phyloP scores from a whole-genome alignment of 2,329 filamentous ascomycete species.

The Lecanicillium sp. region DNA sequence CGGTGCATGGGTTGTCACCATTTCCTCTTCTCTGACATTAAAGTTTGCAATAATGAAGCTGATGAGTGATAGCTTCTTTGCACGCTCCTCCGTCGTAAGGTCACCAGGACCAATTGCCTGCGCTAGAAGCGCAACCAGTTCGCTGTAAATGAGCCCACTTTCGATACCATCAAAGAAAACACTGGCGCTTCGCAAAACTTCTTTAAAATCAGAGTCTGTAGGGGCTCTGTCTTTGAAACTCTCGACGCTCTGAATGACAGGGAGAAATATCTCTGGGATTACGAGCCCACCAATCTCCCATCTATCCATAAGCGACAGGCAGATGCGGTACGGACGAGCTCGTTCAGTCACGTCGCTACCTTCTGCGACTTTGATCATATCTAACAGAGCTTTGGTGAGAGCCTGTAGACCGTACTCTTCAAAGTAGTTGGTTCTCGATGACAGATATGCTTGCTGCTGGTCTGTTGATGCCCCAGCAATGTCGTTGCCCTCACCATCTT shows the following conservation, averaged over 20 bases:
- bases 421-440: conserved; percentile 71
- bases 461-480: conserved; percentile 34
- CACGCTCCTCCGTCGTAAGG: conserved; percentile 35
- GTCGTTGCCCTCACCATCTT: conserved; percentile 40
- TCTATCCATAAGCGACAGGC: conserved; percentile 91
- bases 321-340: conserved; percentile 82
- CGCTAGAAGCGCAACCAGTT: conserved; percentile 61
- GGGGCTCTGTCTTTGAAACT: conserved; percentile 59
- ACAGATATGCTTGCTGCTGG: conserved; percentile 35
- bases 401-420: conserved; percentile 67
- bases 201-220: conserved; percentile 64
- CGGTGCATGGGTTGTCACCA: conserved; percentile 80
- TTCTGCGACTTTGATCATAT: conserved; percentile 55
- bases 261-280: conserved; percentile 80
- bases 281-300: conserved; percentile 94
- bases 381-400: conserved; percentile 64
- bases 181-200: conserved; percentile 86
- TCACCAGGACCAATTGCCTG: conserved; percentile 45
- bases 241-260: conserved; percentile 72
- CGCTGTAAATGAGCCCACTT: conserved; percentile 84
- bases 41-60: conserved; percentile 80
- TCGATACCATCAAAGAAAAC: conserved; percentile 98
- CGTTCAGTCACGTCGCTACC: conserved; percentile 44
- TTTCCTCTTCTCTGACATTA: conserved; percentile 92
- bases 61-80: conserved; percentile 62